phyloP scores from a whole-genome alignment of 2,329 filamentous ascomycete genomes.

The Pezicula carpinea region DNA sequence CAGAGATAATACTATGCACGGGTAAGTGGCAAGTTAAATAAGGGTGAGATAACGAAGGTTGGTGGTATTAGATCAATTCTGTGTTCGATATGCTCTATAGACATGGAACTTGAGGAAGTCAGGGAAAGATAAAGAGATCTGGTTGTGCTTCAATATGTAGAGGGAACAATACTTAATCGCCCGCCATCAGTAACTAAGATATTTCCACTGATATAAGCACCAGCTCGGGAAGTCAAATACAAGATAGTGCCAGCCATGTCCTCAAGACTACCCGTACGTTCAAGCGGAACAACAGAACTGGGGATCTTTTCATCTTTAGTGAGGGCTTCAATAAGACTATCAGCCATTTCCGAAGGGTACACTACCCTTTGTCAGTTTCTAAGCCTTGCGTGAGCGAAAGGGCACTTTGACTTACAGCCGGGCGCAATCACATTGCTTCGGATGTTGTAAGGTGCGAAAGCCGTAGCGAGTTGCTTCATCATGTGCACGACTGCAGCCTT shows the following conservation, averaged over 20 bases:
- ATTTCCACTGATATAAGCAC: slow-evolving; percentile 19
- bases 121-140: too few species aligned
- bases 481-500: slow-evolving; percentile 71
- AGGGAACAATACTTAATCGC: slow-evolving; percentile 5
- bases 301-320: not conserved
- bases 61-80: slow-evolving; percentile 3
- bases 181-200: slow-evolving; percentile 21
- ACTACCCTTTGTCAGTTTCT: not conserved
- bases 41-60: slow-evolving; percentile 3
- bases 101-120: too few species aligned
- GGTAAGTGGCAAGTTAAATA: slow-evolving; percentile 4
- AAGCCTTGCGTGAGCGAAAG: not conserved
- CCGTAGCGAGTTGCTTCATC: slow-evolving; percentile 62
- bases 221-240: slow-evolving; percentile 28
- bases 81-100: slow-evolving; percentile 5
- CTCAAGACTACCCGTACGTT: slow-evolving; percentile 48
- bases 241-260: slow-evolving; percentile 57
- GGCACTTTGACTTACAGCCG: slow-evolving; percentile 4
- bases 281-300: slow-evolving; percentile 1
- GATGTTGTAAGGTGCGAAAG: slow-evolving; percentile 57
- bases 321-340: not conserved
- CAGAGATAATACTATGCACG: slow-evolving; percentile 2
- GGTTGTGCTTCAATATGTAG: not conserved
- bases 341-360: slow-evolving; percentile 8
- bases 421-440: slow-evolving; percentile 31